phyloP scores from a whole-genome alignment of 306 rosid genomes.

The Sindora glabra region DNA sequence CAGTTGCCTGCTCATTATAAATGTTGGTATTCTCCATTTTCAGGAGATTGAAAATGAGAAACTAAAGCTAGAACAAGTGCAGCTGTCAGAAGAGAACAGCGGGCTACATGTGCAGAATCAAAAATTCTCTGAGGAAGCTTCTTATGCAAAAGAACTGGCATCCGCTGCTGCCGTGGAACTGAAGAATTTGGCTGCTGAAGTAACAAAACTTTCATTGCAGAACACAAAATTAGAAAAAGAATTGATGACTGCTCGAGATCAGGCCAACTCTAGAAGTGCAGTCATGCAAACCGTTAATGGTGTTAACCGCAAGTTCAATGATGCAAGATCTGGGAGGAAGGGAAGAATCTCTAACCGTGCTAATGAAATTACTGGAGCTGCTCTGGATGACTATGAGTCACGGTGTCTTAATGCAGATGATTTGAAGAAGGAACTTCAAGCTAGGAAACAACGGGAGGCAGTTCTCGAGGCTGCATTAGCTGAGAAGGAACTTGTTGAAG shows the following conservation, averaged over 20 bases:
- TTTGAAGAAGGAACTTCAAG: slow-evolving; percentile 80
- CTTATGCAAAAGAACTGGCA: slow-evolving; percentile 94
- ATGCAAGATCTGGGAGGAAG: slow-evolving; percentile 70
- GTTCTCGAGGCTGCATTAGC: slow-evolving; percentile 87
- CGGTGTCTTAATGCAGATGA: slow-evolving; percentile 80
- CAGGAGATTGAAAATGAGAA: slow-evolving; percentile 94
- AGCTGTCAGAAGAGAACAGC: slow-evolving; percentile 84
- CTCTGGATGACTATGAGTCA: slow-evolving; percentile 60
- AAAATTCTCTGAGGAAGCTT: slow-evolving; percentile 95
- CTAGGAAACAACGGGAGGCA: slow-evolving; percentile 93
- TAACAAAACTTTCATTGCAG: slow-evolving; percentile 85
- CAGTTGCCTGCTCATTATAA: neutral
- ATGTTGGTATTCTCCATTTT: neutral
- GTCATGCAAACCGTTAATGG: slow-evolving; percentile 47
- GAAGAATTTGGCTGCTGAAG: slow-evolving; percentile 96
- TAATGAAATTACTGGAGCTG: slow-evolving; percentile 50
- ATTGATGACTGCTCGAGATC: slow-evolving; percentile 63
- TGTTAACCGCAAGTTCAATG: slow-evolving; percentile 61
- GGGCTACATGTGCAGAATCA: slow-evolving; percentile 91
- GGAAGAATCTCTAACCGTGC: slow-evolving; percentile 62
- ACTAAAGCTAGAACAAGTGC: slow-evolving; percentile 78
- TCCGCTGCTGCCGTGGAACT: slow-evolving; percentile 98
- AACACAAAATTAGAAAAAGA: slow-evolving; percentile 86
- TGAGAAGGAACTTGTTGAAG: slow-evolving; percentile 82
- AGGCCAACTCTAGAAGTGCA: slow-evolving; percentile 51